Evolutionary conservation across 331 rosid genomes (phyloP), one percentile per base, ranked within the genome.

Genomic region (Prunus yedoensis): DNA sequence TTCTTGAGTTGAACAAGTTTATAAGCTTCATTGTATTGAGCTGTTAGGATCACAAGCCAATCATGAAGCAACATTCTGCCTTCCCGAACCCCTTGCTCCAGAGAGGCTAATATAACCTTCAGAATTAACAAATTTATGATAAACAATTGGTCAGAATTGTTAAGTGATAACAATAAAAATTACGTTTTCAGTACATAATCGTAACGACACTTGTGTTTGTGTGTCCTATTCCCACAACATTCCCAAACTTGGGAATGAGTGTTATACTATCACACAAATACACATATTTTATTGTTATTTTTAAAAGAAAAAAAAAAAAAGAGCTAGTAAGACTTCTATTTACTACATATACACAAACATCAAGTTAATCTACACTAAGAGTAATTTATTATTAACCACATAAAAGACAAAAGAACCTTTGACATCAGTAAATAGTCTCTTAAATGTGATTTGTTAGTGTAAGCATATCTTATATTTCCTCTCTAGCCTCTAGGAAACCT

Each of bases 21-120:
- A 81, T 86, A 85, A 68, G 89, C 95, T 60, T 94, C 93, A 35
- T 94, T 94, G 83, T 94, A 92, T 77, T 94, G 99, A 32, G 97
- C 95, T 66, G 95, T 86, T 71, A 94, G 91, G 82, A 94, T 87
- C 82, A 94, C 99, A 54, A 94, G 97, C 99, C 99, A 94, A 73
- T 94, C 99, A 62, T 92, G 97, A 80, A 94, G 96, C 80, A 94
- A 82, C 79, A 88, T 78, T 85, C 99, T 87, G 70, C 99, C 99
- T 86, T 94, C 97, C 68, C 96, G 88, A 88, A 94, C 90, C 73
- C 99, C 99, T 82, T 94, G 93, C 92, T 94, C 94, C 88, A 94
- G 81, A 27, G 99, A 92, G 75, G 95, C 96, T 79, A 86, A 74
- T 78, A 94, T 90, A 83, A 92, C 97, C 99, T 94, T 78, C 25